Base-by-base conservation (phyloP, 2,329 filamentous ascomycete genomes). In the Delphinella strobiligena region DNA sequence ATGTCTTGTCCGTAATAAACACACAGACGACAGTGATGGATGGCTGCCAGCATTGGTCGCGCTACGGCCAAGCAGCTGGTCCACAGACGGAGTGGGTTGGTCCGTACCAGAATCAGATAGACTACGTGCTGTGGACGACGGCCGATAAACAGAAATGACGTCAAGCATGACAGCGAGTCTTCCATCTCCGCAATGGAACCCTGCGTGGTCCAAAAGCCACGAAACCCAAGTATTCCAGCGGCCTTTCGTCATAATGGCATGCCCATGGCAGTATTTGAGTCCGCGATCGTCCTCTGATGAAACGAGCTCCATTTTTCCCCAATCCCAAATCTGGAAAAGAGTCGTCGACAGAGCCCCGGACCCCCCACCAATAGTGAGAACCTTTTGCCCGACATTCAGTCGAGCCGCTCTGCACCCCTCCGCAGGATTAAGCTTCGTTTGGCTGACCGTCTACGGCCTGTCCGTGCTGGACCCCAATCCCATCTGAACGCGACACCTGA, bases 401-500 rank as follows among this genome's bases (percentile, higher is more conserved):
- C 22, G 22, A 27, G 22, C 22, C 22, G 22, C 22, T 34, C 34
- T 19, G 34, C 15, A 15, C 34, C 4, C 34, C 10, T 8, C 10
- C 18, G n/a, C n/a, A 19, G 19, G 14, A 19, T n/a, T 15, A 19
- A 36, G 15, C 34, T 19, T 15, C 16, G 7, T 14, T 17, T 17
- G 5, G 16, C 11, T 17, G 34, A 9, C 34, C 19, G 34, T 19
- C 34, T 36, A 15, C 34, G 18, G 34, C 34, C 19, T 36, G 19
- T 9, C 19, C 15, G 19, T 30, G 31, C 39, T 29, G 31, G 37
- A 22, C 34, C 40, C 34, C 33, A 33, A 24, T 24, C 16, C 38
- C 12, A 12, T 36, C 32, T 30, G 14, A 16, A 40, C 38, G 17
- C 33, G 37, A 39, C 37, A 39, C 31, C 22, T 30, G 38, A 35